Conservation (phyloP, 2,329 filamentous ascomycete species). For the Alternaria solani region DNA sequence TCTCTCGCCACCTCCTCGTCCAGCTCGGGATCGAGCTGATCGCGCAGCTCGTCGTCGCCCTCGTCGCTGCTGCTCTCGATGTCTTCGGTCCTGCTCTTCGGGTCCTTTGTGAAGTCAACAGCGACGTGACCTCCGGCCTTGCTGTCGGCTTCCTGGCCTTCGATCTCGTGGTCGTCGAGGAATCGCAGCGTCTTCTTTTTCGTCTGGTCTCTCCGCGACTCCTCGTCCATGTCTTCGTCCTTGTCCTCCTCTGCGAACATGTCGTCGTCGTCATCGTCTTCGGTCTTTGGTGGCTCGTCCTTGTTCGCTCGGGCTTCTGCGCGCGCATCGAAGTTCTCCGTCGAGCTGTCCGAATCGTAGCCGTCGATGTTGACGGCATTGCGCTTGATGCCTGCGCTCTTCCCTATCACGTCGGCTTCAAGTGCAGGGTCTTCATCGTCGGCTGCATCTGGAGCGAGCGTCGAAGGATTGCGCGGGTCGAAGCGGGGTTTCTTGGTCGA, state of each 20-base stretch:
- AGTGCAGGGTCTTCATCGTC: slow-evolving; percentile 80
- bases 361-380: slow-evolving; percentile 96
- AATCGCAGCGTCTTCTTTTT: slow-evolving; percentile 71
- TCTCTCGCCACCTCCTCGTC: slow-evolving; percentile 70
- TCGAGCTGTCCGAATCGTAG: slow-evolving; percentile 92
- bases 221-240: slow-evolving; percentile 62
- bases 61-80: slow-evolving; percentile 67
- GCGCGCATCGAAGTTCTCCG: slow-evolving; percentile 84
- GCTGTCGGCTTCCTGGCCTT: slow-evolving; percentile 78
- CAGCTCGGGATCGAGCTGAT: slow-evolving; percentile 71
- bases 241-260: slow-evolving; percentile 82
- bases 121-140: slow-evolving; percentile 75
- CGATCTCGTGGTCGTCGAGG: slow-evolving; percentile 70
- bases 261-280: slow-evolving; percentile 68
- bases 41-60: slow-evolving; percentile 70
- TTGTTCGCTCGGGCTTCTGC: slow-evolving; percentile 66
- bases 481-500: slow-evolving; percentile 84
- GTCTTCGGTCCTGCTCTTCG: slow-evolving; percentile 61
- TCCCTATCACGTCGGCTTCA: slow-evolving; percentile 91
- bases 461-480: slow-evolving; percentile 92
- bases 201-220: slow-evolving; percentile 61
- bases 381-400: slow-evolving; percentile 77
- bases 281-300: slow-evolving; percentile 53
- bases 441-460: slow-evolving; percentile 80
- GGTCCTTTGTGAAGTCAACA: slow-evolving; percentile 61